Percentiles rank a stretch among this genome's conserved stretches.
Conservation (phyloP, 2,329 filamentous ascomycete genomes). For the Coniochaeta sp. region DNA sequence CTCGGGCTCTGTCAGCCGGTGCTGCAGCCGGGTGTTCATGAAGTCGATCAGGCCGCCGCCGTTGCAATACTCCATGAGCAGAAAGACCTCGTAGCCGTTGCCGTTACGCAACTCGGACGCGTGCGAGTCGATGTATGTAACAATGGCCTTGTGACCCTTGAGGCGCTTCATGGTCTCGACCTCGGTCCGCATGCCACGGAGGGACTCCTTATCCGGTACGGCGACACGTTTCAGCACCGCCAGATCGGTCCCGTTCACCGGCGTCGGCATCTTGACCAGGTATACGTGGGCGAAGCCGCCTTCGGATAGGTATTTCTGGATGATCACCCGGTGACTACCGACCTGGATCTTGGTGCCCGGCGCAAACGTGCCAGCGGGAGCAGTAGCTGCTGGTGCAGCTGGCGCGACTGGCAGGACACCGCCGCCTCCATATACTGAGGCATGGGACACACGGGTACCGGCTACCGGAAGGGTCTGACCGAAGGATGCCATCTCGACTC, state of each 20-base stretch:
- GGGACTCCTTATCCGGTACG: slow-evolving; percentile 88
- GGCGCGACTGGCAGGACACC: slow-evolving; percentile 31
- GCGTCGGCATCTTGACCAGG: slow-evolving; percentile 76
- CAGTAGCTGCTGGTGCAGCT: slow-evolving; percentile 18
- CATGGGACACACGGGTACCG: slow-evolving; percentile 32
- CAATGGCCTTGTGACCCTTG: slow-evolving; percentile 92
- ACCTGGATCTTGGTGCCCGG: slow-evolving; percentile 96
- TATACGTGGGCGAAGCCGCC: slow-evolving; percentile 98
- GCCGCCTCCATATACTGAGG: slow-evolving; percentile 36
- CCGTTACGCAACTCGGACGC: slow-evolving; percentile 79
- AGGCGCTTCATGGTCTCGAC: slow-evolving; percentile 99
- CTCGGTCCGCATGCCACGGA: slow-evolving; percentile 95
- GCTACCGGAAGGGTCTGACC: slow-evolving; percentile 25
- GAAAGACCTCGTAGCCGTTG: slow-evolving; percentile 93
- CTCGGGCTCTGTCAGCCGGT: slow-evolving; percentile 93
- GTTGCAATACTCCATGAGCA: slow-evolving; percentile 96
- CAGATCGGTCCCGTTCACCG: slow-evolving; percentile 69
- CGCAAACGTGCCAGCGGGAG: slow-evolving; percentile 78
- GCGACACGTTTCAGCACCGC: slow-evolving; percentile 92
- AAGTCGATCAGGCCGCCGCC: slow-evolving; percentile 97
- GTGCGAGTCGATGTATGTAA: slow-evolving; percentile 97
- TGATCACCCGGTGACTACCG: slow-evolving; percentile 83
- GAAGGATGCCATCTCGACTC: slow-evolving; percentile 30
- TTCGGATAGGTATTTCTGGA: slow-evolving; percentile 96
- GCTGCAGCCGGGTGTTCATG: slow-evolving; percentile 97